A percentile compares a stretch with the other conserved stretches of the same genome.
Conservation (phyloP, 1,284 basidiomycete genomes). For the Microbotryum saponariae region DNA sequence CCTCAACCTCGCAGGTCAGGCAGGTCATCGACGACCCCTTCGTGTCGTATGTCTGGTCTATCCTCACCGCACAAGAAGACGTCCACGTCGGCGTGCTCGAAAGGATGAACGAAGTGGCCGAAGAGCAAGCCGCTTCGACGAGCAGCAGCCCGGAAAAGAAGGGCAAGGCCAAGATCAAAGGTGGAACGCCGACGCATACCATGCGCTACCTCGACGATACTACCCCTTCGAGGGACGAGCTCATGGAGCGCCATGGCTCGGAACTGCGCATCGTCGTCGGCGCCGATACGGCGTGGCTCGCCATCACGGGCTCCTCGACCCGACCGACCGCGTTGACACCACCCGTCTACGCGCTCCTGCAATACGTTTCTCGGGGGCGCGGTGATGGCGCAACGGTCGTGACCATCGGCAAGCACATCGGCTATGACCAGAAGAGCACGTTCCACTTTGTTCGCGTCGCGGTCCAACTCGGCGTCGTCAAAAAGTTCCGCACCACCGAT, state of each 20-base stretch:
- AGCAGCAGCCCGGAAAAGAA: constrained; percentile 47
- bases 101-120: neutral
- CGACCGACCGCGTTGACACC: constrained; percentile 65
- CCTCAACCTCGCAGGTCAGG: constrained; percentile 29
- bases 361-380: constrained; percentile 69
- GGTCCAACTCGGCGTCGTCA: constrained; percentile 58
- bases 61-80: constrained; percentile 51
- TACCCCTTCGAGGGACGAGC: constrained; percentile 52
- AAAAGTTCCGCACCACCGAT: constrained; percentile 35
- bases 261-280: constrained; percentile 65
- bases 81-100: neutral
- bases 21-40: constrained; percentile 68
- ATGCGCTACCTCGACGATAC: constrained; percentile 20
- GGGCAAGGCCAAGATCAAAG: constrained; percentile 37
- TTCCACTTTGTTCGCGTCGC: constrained; percentile 74
- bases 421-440: constrained; percentile 80
- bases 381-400: constrained; percentile 69
- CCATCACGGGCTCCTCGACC: constrained; percentile 56
- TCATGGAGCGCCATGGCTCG: constrained; percentile 38
- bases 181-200: constrained; percentile 15
- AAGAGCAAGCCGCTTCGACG: neutral
- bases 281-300: constrained; percentile 61
- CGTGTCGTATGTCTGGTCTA: constrained; percentile 68
- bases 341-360: constrained; percentile 76
- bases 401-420: constrained; percentile 65